A percentile compares a stretch with the other conserved stretches of the same genome.
These are phyloP conservation scores for Haberlea rhodopensis DNA, from an alignment of 257 asterid genomes.

Conservation along the genomic window DNA sequence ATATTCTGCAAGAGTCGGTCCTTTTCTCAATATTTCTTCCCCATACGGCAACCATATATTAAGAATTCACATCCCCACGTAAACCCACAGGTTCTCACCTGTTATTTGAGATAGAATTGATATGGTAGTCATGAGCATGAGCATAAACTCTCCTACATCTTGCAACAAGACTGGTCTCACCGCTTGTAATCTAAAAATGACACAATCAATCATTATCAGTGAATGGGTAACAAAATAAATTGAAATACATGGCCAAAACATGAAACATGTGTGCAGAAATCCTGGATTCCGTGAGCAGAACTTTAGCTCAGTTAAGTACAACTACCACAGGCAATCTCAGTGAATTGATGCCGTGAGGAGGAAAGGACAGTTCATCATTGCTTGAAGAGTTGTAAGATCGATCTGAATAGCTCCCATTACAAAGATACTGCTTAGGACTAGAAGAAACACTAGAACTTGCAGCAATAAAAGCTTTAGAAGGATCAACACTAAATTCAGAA, in stretches of 20 bases:
- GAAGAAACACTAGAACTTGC: constrained; percentile 55
- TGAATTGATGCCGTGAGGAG: constrained; percentile 50
- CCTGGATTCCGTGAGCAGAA: constrained; percentile 5
- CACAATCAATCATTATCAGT: constrained; percentile 17
- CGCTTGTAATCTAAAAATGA: constrained; percentile 65
- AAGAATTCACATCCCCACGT: constrained; percentile 1
- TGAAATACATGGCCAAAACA: constrained; percentile 7
- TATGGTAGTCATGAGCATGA: constrained; percentile 99
- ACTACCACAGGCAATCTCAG: constrained; percentile 81
- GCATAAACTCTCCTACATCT: constrained; percentile 97
- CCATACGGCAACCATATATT: background rate
- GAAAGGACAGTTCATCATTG: constrained; percentile 49
- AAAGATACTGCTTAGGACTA: constrained; percentile 44
- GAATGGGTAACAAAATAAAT: constrained; percentile 22
- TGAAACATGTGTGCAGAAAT: background rate
- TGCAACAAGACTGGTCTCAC: constrained; percentile 85
- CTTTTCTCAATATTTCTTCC: background rate
- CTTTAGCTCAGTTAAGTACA: constrained; percentile 46
- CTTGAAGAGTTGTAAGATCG: constrained; percentile 45
- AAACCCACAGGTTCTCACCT: constrained; percentile 44
- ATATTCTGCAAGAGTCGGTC: constrained; percentile 1
- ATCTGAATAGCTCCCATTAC: constrained; percentile 54
- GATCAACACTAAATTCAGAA: constrained; percentile 50
- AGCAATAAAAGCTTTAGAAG: constrained; percentile 46
- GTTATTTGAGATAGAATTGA: constrained; percentile 96